Percentiles rank a stretch among this genome's conserved stretches.
These are phyloP conservation scores for Penicillium concentricum DNA, from an alignment of 2,329 filamentous ascomycete genomes.

Conservation along the genomic window DNA sequence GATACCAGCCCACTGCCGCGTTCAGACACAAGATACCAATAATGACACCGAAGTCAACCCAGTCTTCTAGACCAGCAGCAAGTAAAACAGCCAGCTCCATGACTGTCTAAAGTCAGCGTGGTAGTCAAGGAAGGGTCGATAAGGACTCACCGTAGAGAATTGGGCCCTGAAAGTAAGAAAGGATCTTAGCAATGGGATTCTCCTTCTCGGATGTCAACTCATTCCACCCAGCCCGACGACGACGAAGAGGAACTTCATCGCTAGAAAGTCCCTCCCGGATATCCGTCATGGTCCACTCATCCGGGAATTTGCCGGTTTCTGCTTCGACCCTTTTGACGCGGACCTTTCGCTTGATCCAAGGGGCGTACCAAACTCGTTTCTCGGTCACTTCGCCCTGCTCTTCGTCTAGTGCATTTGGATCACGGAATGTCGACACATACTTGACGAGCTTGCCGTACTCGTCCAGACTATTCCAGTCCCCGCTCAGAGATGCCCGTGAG, in stretches of 20 bases:
- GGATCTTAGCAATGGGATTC: conserved; percentile 70
- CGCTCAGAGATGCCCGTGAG: conserved; percentile 36
- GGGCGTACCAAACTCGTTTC: conserved; percentile 61
- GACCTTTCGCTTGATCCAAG: conserved; percentile 49
- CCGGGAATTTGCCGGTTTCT: conserved; percentile 50
- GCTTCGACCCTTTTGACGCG: conserved; percentile 24
- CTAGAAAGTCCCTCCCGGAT: conserved; percentile 62
- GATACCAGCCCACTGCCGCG: conserved; percentile 75
- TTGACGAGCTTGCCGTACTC: conserved; percentile 67
- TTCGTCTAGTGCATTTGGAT: conserved; percentile 46
- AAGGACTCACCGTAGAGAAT: conserved; percentile 6
- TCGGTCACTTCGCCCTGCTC: conserved; percentile 44
- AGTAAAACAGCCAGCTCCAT: conserved; percentile 76
- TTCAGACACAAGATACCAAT: conserved; percentile 73
- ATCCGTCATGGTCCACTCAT: conserved; percentile 68
- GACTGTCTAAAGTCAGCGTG: conserved; percentile 48
- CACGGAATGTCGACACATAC: conserved; percentile 66
- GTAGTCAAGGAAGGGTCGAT: not conserved
- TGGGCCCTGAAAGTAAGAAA: conserved; percentile 72
- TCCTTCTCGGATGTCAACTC: conserved; percentile 76
- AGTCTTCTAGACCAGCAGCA: conserved; percentile 70
- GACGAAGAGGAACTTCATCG: conserved; percentile 59
- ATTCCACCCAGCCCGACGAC: conserved; percentile 68
- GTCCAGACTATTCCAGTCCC: conserved; percentile 45
- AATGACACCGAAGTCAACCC: conserved; percentile 77